Evolutionary conservation across 2,329 filamentous ascomycete genomes (phyloP).

Genomic region (Chaetomiaceae sp.): DNA sequence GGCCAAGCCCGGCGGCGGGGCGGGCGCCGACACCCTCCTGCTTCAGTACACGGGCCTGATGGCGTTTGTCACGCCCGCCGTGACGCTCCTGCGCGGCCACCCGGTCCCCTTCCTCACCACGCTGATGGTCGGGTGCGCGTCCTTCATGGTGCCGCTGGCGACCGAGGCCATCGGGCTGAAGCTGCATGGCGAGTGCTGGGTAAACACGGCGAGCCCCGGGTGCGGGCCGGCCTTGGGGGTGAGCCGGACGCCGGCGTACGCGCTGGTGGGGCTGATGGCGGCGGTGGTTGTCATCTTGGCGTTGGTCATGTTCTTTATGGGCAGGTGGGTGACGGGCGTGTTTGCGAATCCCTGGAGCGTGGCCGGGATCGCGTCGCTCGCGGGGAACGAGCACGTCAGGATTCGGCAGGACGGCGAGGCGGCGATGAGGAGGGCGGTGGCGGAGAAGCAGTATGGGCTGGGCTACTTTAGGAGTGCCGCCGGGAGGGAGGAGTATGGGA

Average conservation of each 20-base stretch:
- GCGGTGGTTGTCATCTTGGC: constrained; percentile 31
- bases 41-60: constrained; percentile 39
- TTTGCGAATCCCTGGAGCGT: constrained; percentile 40
- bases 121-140: constrained; percentile 33
- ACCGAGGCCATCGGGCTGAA: constrained; percentile 39
- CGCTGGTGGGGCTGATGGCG: constrained; percentile 32
- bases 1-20: constrained; percentile 33
- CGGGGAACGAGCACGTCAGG: constrained; percentile 30
- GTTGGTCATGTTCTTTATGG: constrained; percentile 29
- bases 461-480: constrained; percentile 29
- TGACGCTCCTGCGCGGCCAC: constrained; percentile 33
- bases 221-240: constrained; percentile 37
- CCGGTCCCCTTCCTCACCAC: constrained; percentile 38
- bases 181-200: constrained; percentile 34
- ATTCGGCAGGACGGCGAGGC: constrained; percentile 22
- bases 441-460: constrained; percentile 28
- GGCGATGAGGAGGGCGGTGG: constrained; percentile 23
- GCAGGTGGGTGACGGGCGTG: constrained; percentile 37
- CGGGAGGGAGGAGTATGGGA: constrained; percentile 32
- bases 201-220: constrained; percentile 26
- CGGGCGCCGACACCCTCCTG: constrained; percentile 39
- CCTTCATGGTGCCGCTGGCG: constrained; percentile 37
- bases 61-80: constrained; percentile 35
- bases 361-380: constrained; percentile 34
- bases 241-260: constrained; percentile 30